These are phyloP conservation scores for Leptographium galeiforme DNA, from an alignment of 2,329 filamentous ascomycete genomes.

Conservation along the genomic window DNA sequence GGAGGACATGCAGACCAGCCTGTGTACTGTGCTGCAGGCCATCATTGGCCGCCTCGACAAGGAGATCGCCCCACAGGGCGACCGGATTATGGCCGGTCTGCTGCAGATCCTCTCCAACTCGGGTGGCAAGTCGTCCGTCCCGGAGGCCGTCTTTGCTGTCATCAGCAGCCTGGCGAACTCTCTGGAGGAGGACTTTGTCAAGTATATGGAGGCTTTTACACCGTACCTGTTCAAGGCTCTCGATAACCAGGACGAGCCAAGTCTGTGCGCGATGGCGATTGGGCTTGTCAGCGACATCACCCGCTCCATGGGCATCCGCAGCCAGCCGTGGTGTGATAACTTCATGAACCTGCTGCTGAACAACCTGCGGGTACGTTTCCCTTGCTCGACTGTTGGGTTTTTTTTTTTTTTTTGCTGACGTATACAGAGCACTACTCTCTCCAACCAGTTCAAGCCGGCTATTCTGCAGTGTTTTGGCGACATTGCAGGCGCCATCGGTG, in stretches of 20 bases:
- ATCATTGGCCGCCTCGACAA: slow-evolving; percentile 85
- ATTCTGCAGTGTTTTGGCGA: slow-evolving; percentile 97
- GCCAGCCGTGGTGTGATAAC: slow-evolving; percentile 87
- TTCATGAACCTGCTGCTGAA: slow-evolving; percentile 98
- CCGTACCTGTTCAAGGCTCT: slow-evolving; percentile 91
- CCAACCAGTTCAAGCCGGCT: slow-evolving; percentile 94
- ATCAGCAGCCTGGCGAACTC: slow-evolving; percentile 86
- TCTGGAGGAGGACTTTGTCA: slow-evolving; percentile 81
- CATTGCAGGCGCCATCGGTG: slow-evolving; percentile 86
- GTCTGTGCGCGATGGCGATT: slow-evolving; percentile 92
- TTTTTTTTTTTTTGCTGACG: slow-evolving; percentile 1
- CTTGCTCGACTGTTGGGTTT: slow-evolving; percentile 6
- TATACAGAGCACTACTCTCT: slow-evolving; percentile 63
- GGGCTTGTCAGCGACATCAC: slow-evolving; percentile 94
- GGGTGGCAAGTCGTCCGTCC: slow-evolving; percentile 79
- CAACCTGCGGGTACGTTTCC: slow-evolving; percentile 59
- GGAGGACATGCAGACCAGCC: slow-evolving; percentile 94
- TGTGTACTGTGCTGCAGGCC: slow-evolving; percentile 79
- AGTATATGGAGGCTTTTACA: slow-evolving; percentile 94
- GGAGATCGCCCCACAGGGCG: slow-evolving; percentile 79
- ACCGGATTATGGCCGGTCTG: slow-evolving; percentile 84
- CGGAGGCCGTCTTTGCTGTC: slow-evolving; percentile 83
- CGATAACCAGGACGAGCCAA: slow-evolving; percentile 88
- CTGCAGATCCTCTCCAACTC: slow-evolving; percentile 68
- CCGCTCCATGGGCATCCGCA: slow-evolving; percentile 75